Conservation (phyloP, 2,329 filamentous ascomycete genomes). For the Reticulascus tulasneorum region DNA sequence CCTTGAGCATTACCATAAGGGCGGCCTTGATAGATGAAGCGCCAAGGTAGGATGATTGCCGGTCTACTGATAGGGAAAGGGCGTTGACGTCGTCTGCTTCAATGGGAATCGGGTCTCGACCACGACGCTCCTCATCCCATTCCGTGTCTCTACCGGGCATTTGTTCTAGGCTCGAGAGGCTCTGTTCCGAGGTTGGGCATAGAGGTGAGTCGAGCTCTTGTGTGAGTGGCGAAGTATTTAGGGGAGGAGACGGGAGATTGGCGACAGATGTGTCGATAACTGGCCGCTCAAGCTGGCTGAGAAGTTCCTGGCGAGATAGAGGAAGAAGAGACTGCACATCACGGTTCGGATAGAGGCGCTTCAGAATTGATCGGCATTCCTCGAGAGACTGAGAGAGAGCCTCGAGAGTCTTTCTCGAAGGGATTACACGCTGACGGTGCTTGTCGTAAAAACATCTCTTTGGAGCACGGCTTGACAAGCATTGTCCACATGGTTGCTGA, state of each 20-base stretch:
- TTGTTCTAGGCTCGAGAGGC: conserved; percentile 57
- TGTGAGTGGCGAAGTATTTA: conserved; percentile 45
- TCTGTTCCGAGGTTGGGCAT: conserved; percentile 46
- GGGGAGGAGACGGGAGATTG: conserved; percentile 49
- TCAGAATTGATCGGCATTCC: conserved; percentile 60
- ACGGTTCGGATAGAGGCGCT: conserved; percentile 57
- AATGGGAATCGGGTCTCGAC: conserved; percentile 51
- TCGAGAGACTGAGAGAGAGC: conserved; percentile 61
- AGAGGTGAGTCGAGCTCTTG: conserved; percentile 45
- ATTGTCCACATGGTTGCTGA: conserved; percentile 76
- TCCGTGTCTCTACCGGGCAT: conserved; percentile 62
- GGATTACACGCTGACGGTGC: conserved; percentile 70
- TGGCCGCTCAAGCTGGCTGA: conserved; percentile 51
- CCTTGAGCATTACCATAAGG: conserved; percentile 64
- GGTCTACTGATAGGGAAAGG: conserved; percentile 56
- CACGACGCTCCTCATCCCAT: conserved; percentile 62
- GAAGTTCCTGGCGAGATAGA: conserved; percentile 56
- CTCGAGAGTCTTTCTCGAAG: conserved; percentile 70
- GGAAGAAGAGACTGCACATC: conserved; percentile 47
- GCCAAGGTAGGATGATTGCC: conserved; percentile 63
- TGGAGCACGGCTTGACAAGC: conserved; percentile 74
- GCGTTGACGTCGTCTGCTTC: conserved; percentile 59
- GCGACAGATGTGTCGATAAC: conserved; percentile 31
- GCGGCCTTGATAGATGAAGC: conserved; percentile 73
- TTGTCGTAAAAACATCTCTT: conserved; percentile 80